Conservation (phyloP, 768 basidiomycete species). For the Galerina sulciceps region DNA sequence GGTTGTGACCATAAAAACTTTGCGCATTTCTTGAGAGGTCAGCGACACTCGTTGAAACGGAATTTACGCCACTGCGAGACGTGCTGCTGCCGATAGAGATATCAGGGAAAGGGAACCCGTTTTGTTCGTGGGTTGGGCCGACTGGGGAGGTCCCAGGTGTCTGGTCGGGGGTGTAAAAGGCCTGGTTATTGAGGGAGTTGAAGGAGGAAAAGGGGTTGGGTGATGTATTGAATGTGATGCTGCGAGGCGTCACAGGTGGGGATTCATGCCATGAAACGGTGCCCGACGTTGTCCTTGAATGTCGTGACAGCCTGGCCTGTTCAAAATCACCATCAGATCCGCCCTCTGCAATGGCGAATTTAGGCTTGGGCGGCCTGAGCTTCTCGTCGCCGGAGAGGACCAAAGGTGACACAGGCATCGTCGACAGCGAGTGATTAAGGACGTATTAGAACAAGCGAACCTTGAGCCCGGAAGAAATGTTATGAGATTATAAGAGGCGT, state of each 20-base stretch:
- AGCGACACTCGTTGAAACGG: constrained; percentile 42
- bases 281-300: constrained; percentile 39
- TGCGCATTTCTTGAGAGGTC: constrained; percentile 47
- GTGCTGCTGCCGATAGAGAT: constrained; percentile 18
- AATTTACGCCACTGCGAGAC: constrained; percentile 41
- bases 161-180: constrained; percentile 41
- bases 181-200: constrained; percentile 46
- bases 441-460: constrained; percentile 16
- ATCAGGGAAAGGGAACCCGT: constrained; percentile 40
- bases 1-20: constrained; percentile 37
- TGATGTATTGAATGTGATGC: constrained; percentile 33
- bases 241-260: constrained; percentile 47
- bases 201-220: constrained; percentile 55
- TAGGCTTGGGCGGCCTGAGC: constrained; percentile 36
- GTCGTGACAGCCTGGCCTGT: constrained; percentile 26
- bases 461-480: constrained; percentile 19
- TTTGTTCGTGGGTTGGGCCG: constrained; percentile 19
- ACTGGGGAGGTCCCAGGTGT: constrained; percentile 30
- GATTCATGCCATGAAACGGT: constrained; percentile 36
- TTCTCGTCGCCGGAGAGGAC: constrained; percentile 30
- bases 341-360: constrained; percentile 30
- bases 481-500: constrained; percentile 35
- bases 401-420: constrained; percentile 25
- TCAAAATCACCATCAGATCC: constrained; percentile 34
- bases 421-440: constrained; percentile 9